Conservation (phyloP, 441 rosid genomes). For the Biscutella laevigata region DNA sequence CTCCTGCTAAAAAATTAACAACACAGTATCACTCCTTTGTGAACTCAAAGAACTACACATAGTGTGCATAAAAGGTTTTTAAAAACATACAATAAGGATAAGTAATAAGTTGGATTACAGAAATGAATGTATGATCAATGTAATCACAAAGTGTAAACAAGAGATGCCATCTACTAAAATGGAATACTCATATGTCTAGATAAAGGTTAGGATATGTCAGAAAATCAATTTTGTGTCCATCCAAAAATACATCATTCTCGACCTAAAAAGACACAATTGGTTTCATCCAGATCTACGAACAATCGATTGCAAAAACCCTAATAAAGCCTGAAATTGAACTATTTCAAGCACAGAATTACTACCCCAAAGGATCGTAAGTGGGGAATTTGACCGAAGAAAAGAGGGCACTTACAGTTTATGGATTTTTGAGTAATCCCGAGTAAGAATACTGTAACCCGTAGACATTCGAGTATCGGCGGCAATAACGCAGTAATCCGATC, state of each 20-base stretch:
- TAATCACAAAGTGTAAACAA: background rate
- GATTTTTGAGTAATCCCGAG: constrained; percentile 92
- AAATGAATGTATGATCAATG: background rate
- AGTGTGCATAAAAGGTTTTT: background rate
- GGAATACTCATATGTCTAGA: too few relatives aligned
- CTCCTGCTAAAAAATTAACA: background rate
- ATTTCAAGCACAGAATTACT: background rate
- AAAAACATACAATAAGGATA: background rate
- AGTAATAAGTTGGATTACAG: background rate
- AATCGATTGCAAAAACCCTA: constrained; percentile 4
- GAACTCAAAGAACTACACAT: background rate
- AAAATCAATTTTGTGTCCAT: background rate
- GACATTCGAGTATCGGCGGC: constrained; percentile 96
- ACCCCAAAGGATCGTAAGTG: background rate
- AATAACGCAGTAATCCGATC: constrained; percentile 87
- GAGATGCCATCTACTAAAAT: background rate
- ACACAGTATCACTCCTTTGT: background rate
- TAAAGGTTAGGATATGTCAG: too few relatives aligned
- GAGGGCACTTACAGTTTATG: constrained; percentile 48
- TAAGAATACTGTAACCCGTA: constrained; percentile 78
- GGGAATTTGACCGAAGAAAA: background rate
- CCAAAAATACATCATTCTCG: too few relatives aligned
- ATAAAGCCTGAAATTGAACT: background rate
- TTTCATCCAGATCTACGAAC: too few relatives aligned
- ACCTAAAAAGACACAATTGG: too few relatives aligned